Conservation (phyloP, 352 stramenopile species). For the Phytophthora rubi region DNA sequence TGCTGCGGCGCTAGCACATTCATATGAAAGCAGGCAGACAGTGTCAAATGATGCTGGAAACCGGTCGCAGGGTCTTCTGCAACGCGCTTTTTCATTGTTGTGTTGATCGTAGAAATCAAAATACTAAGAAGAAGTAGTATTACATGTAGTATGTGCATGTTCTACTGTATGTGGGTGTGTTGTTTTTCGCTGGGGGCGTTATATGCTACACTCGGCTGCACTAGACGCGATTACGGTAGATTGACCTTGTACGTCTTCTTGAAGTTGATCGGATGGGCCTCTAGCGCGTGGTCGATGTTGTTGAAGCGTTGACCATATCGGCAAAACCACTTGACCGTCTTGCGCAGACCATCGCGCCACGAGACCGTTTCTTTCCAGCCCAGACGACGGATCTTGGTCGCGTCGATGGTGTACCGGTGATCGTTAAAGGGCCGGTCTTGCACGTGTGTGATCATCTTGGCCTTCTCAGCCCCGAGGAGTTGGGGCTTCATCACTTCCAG, state of each 20-base stretch:
- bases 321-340: constrained; percentile 92
- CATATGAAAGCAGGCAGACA: no score
- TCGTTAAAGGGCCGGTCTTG: constrained; percentile 98
- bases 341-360: constrained; percentile 93
- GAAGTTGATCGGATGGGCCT: constrained; percentile 79
- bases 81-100: no score
- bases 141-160: constrained; percentile 1
- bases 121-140: no score
- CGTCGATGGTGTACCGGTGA: constrained; percentile 97
- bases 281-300: constrained; percentile 86
- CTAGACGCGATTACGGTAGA: constrained; percentile 11
- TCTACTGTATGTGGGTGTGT: constrained; percentile 22
- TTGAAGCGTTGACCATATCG: constrained; percentile 77
- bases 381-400: constrained; percentile 88
- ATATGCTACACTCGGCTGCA: constrained; percentile 5
- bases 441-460: constrained; percentile 72
- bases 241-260: constrained; percentile 71
- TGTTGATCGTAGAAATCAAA: no score
- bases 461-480: constrained; percentile 41
- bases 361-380: constrained; percentile 93
- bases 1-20: no score
- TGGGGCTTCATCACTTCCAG: constrained; percentile 70
- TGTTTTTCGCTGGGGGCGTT: neutral
- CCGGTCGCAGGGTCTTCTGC: no score
- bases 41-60: no score